These are phyloP conservation scores for Leptomonas seymouri DNA, from an alignment of 208 protist species.

Conservation along the genomic window DNA sequence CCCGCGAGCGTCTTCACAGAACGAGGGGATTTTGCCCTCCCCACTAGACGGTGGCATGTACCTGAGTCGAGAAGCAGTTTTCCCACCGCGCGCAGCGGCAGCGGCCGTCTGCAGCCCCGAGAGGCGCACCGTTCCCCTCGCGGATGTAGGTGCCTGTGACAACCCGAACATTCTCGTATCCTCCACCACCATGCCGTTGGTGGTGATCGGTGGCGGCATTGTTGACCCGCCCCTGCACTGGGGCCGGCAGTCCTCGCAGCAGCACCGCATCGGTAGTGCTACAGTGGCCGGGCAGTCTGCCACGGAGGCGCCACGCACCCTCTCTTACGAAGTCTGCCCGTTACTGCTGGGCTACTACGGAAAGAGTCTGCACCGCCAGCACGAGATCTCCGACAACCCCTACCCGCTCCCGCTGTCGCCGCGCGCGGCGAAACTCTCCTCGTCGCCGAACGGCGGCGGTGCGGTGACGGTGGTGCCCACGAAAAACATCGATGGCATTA, in stretches of 20 bases:
- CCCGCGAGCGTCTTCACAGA: neutral
- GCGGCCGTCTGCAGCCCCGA: too few relatives aligned
- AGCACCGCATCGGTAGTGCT: neutral
- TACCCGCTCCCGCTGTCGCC: conserved; percentile 13
- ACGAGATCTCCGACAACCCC: conserved; percentile 4
- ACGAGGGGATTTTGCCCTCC: neutral
- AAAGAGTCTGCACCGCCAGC: conserved; percentile 9
- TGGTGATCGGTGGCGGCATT: conserved; percentile 15
- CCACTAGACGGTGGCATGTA: conserved; percentile 9
- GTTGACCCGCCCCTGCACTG: conserved; percentile 12
- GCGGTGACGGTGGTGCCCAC: neutral
- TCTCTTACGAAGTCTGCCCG: conserved; percentile 38
- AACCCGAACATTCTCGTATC: neutral
- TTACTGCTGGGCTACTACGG: conserved; percentile 26
- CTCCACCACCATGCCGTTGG: conserved; percentile 11
- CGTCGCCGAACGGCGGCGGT: neutral
- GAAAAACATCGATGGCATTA: neutral
- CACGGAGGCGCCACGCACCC: neutral
- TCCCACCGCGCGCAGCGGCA: too few relatives aligned
- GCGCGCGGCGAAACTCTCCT: neutral
- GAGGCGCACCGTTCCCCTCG: too few relatives aligned
- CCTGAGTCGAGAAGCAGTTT: neutral
- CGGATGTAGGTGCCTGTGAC: too few relatives aligned
- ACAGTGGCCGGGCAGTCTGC: neutral
- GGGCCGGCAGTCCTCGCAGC: neutral